A percentile compares a stretch with the other conserved stretches of the same genome.
Conservation (phyloP, 306 rosid species). For the Cercis canadensis region DNA sequence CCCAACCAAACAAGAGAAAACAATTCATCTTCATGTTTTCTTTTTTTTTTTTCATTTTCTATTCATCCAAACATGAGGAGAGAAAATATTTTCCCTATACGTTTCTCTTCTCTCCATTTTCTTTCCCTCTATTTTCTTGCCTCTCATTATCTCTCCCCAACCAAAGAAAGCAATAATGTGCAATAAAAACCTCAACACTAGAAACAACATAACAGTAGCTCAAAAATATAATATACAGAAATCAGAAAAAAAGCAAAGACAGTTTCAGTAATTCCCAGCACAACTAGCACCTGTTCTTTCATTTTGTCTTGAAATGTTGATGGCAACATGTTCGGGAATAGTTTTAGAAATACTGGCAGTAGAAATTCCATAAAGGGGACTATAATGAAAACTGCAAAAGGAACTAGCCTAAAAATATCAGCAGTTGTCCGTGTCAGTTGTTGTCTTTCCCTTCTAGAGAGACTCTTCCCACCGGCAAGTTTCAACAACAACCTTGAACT, state of each 20-base stretch:
- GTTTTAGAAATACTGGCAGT: constrained; percentile 80
- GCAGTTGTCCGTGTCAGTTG: constrained; percentile 91
- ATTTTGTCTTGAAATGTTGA: constrained; percentile 95
- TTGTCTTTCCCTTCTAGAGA: constrained; percentile 92
- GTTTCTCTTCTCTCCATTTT: too few relatives aligned
- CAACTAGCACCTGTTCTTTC: constrained; percentile 79
- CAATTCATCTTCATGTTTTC: too few relatives aligned
- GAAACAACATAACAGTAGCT: not conserved
- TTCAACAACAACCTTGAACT: constrained; percentile 80
- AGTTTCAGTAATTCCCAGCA: constrained; percentile 6
- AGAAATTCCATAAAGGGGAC: constrained; percentile 96
- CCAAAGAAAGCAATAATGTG: too few relatives aligned
- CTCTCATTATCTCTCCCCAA: too few relatives aligned
- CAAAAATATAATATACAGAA: not conserved
- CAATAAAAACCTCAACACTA: too few relatives aligned
- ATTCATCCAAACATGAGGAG: too few relatives aligned
- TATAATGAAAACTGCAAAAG: constrained; percentile 81
- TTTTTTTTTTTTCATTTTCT: too few relatives aligned
- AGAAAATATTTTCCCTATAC: too few relatives aligned
- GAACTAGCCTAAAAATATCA: constrained; percentile 92
- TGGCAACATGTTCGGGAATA: constrained; percentile 97
- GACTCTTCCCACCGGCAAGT: constrained; percentile 92
- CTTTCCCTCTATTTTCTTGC: too few relatives aligned
- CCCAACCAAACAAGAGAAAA: too few relatives aligned
- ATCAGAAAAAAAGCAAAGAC: constrained; percentile 23